Conservation (phyloP, 768 basidiomycete genomes). For the Tubosaeta brunneosetosa region DNA sequence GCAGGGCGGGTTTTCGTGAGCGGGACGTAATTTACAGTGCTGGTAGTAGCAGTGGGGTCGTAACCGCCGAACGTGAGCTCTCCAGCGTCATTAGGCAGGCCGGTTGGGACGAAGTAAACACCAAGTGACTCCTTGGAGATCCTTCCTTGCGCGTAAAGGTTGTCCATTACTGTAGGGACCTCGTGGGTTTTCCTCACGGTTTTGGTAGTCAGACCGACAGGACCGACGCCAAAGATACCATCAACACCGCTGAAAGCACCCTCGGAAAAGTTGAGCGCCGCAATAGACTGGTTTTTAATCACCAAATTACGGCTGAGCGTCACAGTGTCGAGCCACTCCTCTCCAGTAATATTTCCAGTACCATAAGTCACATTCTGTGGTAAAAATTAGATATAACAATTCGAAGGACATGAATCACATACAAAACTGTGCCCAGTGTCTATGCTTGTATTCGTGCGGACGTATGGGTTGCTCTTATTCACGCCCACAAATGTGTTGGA, state of each 20-base stretch:
- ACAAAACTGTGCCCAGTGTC: conserved; percentile 11
- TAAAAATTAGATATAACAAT: not conserved
- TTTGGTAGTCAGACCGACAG: conserved; percentile 28
- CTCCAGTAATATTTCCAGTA: not conserved
- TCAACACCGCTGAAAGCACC: not conserved
- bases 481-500: conserved; percentile 29
- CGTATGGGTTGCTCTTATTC: conserved; percentile 3
- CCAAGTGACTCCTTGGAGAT: conserved; percentile 26
- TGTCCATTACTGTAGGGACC: conserved; percentile 35
- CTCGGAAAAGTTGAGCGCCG: conserved; percentile 22
- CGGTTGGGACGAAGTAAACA: conserved; percentile 28
- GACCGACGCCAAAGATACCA: conserved; percentile 24
- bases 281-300: conserved; percentile 1
- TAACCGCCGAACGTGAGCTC: conserved; percentile 22
- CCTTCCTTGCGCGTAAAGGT: conserved; percentile 26
- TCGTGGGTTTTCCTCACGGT: conserved; percentile 7
- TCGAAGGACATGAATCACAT: not conserved
- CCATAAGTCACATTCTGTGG: not conserved
- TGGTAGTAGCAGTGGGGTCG: conserved; percentile 12
- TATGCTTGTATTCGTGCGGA: conserved; percentile 5
- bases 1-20: conserved; percentile 22
- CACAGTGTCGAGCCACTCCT: not conserved
- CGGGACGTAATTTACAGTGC: conserved; percentile 15
- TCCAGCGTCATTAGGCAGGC: conserved; percentile 13
- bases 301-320: not conserved